These are phyloP conservation scores for Ceratocystis colombiana DNA, from an alignment of 2,329 filamentous ascomycete genomes.

Conservation along the genomic window DNA sequence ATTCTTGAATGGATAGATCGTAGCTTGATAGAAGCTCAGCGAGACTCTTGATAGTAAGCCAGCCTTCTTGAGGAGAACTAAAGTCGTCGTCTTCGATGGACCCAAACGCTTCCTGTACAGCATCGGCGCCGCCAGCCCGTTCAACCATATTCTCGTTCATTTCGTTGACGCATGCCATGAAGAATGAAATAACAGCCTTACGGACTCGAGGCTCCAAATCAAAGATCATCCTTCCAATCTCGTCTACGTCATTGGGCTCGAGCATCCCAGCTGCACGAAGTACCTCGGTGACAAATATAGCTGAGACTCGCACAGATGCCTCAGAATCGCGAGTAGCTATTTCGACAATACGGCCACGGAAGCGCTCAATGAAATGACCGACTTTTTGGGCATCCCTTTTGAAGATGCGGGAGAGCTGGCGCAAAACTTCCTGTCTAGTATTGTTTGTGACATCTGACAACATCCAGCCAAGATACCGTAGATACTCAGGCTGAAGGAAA, in stretches of 20 bases:
- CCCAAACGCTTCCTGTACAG: conserved; percentile 62
- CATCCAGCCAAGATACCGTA: conserved; percentile 93
- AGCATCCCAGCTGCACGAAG: conserved; percentile 76
- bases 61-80: conserved; percentile 65
- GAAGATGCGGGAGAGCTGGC: conserved; percentile 70
- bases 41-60: conserved; percentile 86
- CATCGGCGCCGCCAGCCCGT: conserved; percentile 70
- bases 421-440: conserved; percentile 76
- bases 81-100: conserved; percentile 65
- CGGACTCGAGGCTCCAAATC: conserved; percentile 76
- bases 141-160: conserved; percentile 70
- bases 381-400: conserved; percentile 71
- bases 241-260: conserved; percentile 83
- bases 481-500: conserved; percentile 82
- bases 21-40: conserved; percentile 75
- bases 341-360: conserved; percentile 76
- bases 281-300: conserved; percentile 71
- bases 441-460: conserved; percentile 68
- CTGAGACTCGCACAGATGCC: conserved; percentile 63
- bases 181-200: conserved; percentile 83
- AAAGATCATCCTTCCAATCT: conserved; percentile 77
- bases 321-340: conserved; percentile 85
- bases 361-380: conserved; percentile 86
- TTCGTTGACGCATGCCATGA: conserved; percentile 76
- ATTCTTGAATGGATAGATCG: conserved; percentile 38